Conservation (phyloP, 441 rosid genomes). For the Euphorbia schlechtendalii region DNA sequence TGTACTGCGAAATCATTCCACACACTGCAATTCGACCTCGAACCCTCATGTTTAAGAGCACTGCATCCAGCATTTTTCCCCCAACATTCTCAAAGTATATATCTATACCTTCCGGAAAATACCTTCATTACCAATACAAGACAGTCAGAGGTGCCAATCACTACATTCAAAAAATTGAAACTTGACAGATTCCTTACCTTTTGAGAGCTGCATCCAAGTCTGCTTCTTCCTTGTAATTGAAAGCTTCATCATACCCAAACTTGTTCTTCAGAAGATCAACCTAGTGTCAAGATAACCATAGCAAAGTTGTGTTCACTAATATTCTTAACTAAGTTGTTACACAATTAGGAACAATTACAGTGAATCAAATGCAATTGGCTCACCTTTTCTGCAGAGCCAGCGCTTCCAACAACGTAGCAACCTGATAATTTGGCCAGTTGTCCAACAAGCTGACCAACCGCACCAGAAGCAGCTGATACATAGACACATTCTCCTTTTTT, state of each 20-base stretch:
- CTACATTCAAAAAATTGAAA: too few relatives aligned
- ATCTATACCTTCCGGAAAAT: conserved; percentile 62
- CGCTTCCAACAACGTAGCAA: conserved; percentile 84
- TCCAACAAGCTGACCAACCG: too few relatives aligned
- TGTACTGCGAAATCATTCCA: conserved; percentile 66
- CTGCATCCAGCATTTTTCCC: conserved; percentile 68
- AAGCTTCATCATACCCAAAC: conserved; percentile 69
- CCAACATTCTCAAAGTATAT: conserved; percentile 79
- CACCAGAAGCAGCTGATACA: conserved; percentile 84
- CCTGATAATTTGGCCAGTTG: conserved; percentile 74
- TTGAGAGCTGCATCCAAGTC: conserved; percentile 59
- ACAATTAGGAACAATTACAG: too few relatives aligned
- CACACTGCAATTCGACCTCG: conserved; percentile 62
- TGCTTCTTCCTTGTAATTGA: conserved; percentile 68
- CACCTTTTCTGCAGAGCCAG: conserved; percentile 67
- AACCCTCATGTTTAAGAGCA: conserved; percentile 51
- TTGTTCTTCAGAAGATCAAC: conserved; percentile 55
- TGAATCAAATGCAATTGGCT: not conserved
- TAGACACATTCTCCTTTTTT: conserved; percentile 59
- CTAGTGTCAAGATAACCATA: too few relatives aligned
- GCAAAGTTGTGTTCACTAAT: too few relatives aligned
- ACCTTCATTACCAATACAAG: conserved; percentile 25
- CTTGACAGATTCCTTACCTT: too few relatives aligned
- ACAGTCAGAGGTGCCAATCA: too few relatives aligned
- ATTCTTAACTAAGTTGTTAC: too few relatives aligned